These are phyloP conservation scores for Penicillium bovifimosum DNA, from an alignment of 495 filamentous ascomycete species.

Conservation along the genomic window DNA sequence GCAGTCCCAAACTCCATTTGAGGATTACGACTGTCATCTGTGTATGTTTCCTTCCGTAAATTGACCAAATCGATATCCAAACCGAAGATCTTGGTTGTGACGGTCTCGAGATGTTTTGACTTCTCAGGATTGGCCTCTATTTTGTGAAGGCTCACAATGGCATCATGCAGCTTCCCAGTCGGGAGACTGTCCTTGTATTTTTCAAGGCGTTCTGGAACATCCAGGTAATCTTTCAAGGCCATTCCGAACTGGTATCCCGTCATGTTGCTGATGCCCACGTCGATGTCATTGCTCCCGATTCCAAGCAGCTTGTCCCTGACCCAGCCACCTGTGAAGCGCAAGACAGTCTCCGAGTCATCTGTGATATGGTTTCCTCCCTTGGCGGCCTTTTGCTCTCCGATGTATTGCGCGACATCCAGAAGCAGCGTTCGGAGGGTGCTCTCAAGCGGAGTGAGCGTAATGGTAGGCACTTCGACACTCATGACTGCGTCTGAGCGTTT, in stretches of 20 bases:
- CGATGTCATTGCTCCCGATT: conserved; percentile 79
- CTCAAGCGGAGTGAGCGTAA: conserved; percentile 63
- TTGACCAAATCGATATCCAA: conserved; percentile 94
- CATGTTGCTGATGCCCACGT: conserved; percentile 92
- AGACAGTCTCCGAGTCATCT: conserved; percentile 26
- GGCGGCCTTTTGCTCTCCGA: conserved; percentile 47
- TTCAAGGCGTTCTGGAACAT: conserved; percentile 48
- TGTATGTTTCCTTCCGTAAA: conserved; percentile 84
- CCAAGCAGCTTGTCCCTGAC: conserved; percentile 93
- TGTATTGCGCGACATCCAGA: conserved; percentile 66
- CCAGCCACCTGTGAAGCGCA: conserved; percentile 97
- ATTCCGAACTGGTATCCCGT: conserved; percentile 78
- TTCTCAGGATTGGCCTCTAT: conserved; percentile 92
- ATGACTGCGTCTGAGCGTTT: conserved; percentile 17
- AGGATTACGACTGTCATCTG: conserved; percentile 79
- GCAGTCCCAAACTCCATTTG: conserved; percentile 91
- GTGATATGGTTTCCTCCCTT: conserved; percentile 28
- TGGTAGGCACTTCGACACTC: conserved; percentile 29
- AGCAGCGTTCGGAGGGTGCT: conserved; percentile 62
- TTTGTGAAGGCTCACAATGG: conserved; percentile 56
- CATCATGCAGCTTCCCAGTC: conserved; percentile 29
- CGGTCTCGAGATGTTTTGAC: conserved; percentile 94
- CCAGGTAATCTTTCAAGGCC: conserved; percentile 56
- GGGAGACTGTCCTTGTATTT: conserved; percentile 40
- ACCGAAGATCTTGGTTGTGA: conserved; percentile 77